Percentiles rank a stretch among this genome's conserved stretches.
phyloP scores from a whole-genome alignment of 1,139 yeast species.

The Hyphopichia buzzinii region DNA sequence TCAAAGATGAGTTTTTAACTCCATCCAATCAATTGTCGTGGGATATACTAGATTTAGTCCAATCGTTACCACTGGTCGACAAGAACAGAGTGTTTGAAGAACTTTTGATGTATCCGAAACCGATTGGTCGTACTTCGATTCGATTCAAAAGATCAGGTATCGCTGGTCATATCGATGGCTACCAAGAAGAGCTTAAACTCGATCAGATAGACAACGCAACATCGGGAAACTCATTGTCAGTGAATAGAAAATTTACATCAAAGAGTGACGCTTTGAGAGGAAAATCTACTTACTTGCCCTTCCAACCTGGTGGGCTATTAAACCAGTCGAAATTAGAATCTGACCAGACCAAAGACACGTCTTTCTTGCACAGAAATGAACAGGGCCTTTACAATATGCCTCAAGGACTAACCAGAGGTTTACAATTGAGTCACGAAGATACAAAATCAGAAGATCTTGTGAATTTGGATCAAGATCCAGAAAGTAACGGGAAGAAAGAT shows the following conservation, averaged over 20 bases:
- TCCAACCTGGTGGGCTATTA: conserved; percentile 87
- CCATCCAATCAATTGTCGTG: conserved; percentile 56
- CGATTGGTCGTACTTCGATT: conserved; percentile 54
- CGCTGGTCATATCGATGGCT: conserved; percentile 62
- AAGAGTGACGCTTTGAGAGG: conserved; percentile 67
- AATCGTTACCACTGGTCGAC: conserved; percentile 38
- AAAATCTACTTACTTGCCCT: conserved; percentile 75
- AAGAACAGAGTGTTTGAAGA: conserved; percentile 33
- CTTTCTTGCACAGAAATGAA: conserved; percentile 61
- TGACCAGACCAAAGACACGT: conserved; percentile 25
- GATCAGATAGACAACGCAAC: conserved; percentile 53
- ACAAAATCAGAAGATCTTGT: conserved; percentile 8
- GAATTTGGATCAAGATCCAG: conserved; percentile 14
- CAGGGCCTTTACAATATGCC: conserved; percentile 81
- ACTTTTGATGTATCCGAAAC: conserved; percentile 50
- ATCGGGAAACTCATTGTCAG: conserved; percentile 68
- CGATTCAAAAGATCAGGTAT: conserved; percentile 73
- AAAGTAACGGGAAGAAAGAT: conserved; percentile 17
- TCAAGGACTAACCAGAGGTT: conserved; percentile 78
- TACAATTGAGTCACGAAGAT: conserved; percentile 25
- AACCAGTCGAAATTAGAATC: conserved; percentile 23
- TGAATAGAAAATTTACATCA: conserved; percentile 66
- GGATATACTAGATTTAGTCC: conserved; percentile 58
- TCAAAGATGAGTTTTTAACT: conserved; percentile 33
- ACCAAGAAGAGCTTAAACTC: conserved; percentile 57